A percentile compares a stretch with the other conserved stretches of the same genome.
Evolutionary conservation across 75 land plant species (phyloP).

Genomic region (Picea glauca): DNA sequence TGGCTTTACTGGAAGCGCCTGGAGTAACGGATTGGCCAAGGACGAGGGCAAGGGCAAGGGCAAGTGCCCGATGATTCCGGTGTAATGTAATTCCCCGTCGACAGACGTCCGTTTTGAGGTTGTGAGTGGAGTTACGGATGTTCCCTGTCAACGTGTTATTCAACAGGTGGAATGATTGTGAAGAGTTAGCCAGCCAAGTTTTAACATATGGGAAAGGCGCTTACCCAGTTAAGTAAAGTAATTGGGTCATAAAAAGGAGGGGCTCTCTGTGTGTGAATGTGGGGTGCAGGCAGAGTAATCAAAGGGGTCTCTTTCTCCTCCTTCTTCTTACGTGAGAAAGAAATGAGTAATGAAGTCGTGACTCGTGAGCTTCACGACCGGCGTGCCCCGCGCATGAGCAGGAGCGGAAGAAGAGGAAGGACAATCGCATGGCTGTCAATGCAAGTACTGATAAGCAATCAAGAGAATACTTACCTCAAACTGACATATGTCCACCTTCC

Average conservation of each 20-base stretch:
- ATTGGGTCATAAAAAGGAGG: background rate
- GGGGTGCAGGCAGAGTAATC: no score
- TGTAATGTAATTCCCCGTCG: background rate
- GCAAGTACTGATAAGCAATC: background rate
- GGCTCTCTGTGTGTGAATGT: no score
- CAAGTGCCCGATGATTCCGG: no score
- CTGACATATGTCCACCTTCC: background rate
- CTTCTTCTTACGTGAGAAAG: no score
- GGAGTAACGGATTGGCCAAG: no score
- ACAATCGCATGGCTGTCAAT: slow-evolving; percentile 4
- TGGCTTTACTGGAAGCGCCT: no score
- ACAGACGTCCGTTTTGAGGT: background rate
- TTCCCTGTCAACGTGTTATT: background rate
- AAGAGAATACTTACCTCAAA: background rate
- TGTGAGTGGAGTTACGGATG: background rate
- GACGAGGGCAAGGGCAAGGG: no score
- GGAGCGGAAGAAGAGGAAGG: background rate
- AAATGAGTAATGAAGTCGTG: no score
- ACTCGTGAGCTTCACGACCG: background rate
- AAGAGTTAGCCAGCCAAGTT: background rate
- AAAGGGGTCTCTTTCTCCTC: no score
- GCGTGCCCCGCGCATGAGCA: slow-evolving; percentile 5
- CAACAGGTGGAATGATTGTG: background rate
- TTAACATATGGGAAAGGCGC: background rate
- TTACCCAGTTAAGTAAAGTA: background rate